A percentile compares a stretch with the other conserved stretches of the same genome.
phyloP scores from a whole-genome alignment of 208 protist species.

The Wallacemonas sp. region DNA sequence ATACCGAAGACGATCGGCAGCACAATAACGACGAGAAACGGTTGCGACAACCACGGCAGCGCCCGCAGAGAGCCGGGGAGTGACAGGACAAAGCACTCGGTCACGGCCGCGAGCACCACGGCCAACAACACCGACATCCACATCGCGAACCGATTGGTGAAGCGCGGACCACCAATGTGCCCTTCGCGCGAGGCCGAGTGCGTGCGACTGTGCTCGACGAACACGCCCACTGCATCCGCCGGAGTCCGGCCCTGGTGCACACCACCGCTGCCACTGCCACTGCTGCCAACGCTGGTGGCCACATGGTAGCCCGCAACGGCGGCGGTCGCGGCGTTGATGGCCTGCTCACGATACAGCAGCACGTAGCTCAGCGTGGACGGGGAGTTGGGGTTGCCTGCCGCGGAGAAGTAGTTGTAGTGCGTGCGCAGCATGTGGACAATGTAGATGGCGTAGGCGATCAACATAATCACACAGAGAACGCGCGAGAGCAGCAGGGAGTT shows the following conservation, averaged over 20 bases:
- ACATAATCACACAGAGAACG: slow-evolving; percentile 27
- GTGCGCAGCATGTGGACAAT: slow-evolving; percentile 36
- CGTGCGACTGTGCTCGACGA: neutral
- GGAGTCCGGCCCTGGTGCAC: neutral
- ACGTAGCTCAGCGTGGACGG: slow-evolving; percentile 40
- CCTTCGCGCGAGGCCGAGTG: slow-evolving; percentile 1
- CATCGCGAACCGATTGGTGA: slow-evolving; percentile 38
- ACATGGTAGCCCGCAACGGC: neutral
- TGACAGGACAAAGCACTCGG: slow-evolving; percentile 36
- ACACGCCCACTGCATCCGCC: neutral
- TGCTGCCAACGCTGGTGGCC: neutral
- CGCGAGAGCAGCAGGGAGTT: slow-evolving; percentile 41
- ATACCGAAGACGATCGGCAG: slow-evolving; percentile 65
- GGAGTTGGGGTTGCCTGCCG: slow-evolving; percentile 36
- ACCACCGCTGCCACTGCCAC: neutral
- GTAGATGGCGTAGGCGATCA: slow-evolving; percentile 40
- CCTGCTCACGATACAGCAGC: slow-evolving; percentile 39
- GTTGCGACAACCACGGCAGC: slow-evolving; percentile 30
- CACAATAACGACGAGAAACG: slow-evolving; percentile 60
- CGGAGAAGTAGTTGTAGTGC: slow-evolving; percentile 42
- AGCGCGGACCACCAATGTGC: slow-evolving; percentile 28
- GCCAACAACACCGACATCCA: slow-evolving; percentile 19
- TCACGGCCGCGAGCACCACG: slow-evolving; percentile 32
- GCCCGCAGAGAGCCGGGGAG: slow-evolving; percentile 33
- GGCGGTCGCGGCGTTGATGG: neutral